Base-by-base conservation (phyloP, 495 filamentous ascomycete genomes). In the Platismatia glauca region DNA sequence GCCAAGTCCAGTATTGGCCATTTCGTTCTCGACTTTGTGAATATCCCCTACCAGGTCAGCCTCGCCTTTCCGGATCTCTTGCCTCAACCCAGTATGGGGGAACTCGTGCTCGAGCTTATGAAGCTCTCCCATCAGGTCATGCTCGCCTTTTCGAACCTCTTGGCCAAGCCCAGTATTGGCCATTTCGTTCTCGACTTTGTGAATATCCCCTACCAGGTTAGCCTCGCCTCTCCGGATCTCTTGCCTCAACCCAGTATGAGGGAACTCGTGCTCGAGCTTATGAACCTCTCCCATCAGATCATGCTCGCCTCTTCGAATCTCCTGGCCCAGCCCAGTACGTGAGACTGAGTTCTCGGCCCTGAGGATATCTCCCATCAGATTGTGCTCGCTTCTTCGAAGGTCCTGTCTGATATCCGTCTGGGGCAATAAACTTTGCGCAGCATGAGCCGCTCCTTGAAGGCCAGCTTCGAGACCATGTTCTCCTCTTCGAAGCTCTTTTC, bases 291-390 rank as follows among this genome's bases (percentile, higher is more conserved):
- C 18, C 16, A 41, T 27, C 50, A 61, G 48, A 24, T 38, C 34
- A n/a, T 61, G 35, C 46, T 55, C 59, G 33, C 9, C 59, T 61
- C 35, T 27, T 41, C 35, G 46, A 13, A 61, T 55, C 13, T 55
- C 46, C 15, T 20, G 43, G 50, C 31, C 38, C 15, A 58, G n/a
- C 15, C 22, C 20, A 3, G 20, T 52, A 50, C 35, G 46, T n/a
- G 34, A 37, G 11, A 61, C 29, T 27, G n/a, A 4, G 24, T 61
- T 29, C 35, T 61, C 59, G 35, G 48, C 48, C 9, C 27, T 41
- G 35, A 41, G 50, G 20, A 55, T 24, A 38, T 38, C 52, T 24
- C 35, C 29, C 1, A 53, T 55, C 29, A 61, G 59, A 29, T 43
- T 27, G 13, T 55, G 48, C 37, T 61, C 59, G 24, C 48, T 48